Conservation (phyloP, 768 basidiomycete genomes). For the Atractiella rhizophila region DNA sequence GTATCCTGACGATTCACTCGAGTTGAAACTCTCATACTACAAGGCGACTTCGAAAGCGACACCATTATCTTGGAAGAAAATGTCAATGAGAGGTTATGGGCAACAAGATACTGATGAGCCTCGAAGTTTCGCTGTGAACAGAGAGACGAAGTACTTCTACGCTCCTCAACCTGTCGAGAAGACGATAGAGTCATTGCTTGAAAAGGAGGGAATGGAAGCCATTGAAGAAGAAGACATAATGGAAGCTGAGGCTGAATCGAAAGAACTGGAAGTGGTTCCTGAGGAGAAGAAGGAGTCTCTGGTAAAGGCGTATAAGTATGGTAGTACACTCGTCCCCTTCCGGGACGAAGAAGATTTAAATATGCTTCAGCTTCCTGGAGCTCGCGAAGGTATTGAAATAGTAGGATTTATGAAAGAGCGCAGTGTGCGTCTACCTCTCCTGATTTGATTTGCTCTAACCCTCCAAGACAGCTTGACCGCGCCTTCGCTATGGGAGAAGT, state of each 20-base stretch:
- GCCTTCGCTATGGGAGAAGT: constrained; percentile 63
- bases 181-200: background rate
- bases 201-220: constrained; percentile 6
- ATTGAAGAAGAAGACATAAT: constrained; percentile 14
- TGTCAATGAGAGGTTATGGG: constrained; percentile 6
- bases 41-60: constrained; percentile 51
- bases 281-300: constrained; percentile 28
- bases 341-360: constrained; percentile 50
- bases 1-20: constrained; percentile 43
- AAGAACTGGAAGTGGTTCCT: constrained; percentile 6
- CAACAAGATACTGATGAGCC: constrained; percentile 17
- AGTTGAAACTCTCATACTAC: constrained; percentile 43
- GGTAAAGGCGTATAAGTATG: constrained; percentile 66
- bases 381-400: constrained; percentile 69
- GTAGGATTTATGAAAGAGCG: constrained; percentile 49
- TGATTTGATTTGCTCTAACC: constrained; percentile 8
- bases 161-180: background rate
- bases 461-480: constrained; percentile 39
- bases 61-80: constrained; percentile 54
- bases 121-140: background rate
- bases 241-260: constrained; percentile 3
- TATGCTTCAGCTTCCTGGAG: constrained; percentile 25
- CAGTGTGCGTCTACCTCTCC: constrained; percentile 29
- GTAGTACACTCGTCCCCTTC: constrained; percentile 60
- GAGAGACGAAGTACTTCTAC: background rate